A percentile compares a stretch with the other conserved stretches of the same genome.
Evolutionary conservation across 2,329 filamentous ascomycete genomes (phyloP).

Genomic region (Helminthosporium solani): DNA sequence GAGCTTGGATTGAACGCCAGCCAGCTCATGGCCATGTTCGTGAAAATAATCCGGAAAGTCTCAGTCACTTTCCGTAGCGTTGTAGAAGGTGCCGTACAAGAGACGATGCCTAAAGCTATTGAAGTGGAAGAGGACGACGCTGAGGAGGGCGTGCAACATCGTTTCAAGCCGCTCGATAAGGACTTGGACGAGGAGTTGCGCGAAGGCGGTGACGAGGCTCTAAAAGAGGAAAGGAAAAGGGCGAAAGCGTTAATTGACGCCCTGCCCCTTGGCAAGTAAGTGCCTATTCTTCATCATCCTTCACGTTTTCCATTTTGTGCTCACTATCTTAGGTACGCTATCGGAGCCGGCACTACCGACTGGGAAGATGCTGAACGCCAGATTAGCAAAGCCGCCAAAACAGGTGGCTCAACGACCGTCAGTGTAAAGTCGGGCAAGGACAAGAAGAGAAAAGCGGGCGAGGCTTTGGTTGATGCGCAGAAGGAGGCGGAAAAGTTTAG

Average conservation of each 20-base stretch:
- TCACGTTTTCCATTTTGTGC: background rate
- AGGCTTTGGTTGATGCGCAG: constrained; percentile 52
- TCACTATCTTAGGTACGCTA: constrained; percentile 42
- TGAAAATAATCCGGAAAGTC: constrained; percentile 91
- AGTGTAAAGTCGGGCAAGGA: constrained; percentile 76
- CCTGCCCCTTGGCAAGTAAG: constrained; percentile 82
- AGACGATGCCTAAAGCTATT: constrained; percentile 49
- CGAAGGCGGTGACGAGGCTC: constrained; percentile 76
- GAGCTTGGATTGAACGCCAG: constrained; percentile 73
- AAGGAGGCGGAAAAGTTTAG: constrained; percentile 40
- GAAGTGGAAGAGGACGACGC: constrained; percentile 53
- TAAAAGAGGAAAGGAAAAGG: constrained; percentile 71
- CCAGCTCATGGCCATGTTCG: constrained; percentile 93
- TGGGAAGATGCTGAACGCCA: constrained; percentile 72
- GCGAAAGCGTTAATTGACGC: constrained; percentile 88
- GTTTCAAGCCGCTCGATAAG: constrained; percentile 69
- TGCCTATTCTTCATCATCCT: background rate
- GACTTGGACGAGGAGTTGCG: constrained; percentile 79
- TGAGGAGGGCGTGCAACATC: constrained; percentile 57
- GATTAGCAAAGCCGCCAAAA: constrained; percentile 54
- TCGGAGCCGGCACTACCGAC: constrained; percentile 50
- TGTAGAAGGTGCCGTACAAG: constrained; percentile 66
- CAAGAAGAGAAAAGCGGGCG: constrained; percentile 65
- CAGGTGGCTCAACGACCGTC: constrained; percentile 62
- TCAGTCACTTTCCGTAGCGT: constrained; percentile 74